Base-by-base conservation (phyloP, 345 rosid genomes). In the Aethionema arabicum region DNA sequence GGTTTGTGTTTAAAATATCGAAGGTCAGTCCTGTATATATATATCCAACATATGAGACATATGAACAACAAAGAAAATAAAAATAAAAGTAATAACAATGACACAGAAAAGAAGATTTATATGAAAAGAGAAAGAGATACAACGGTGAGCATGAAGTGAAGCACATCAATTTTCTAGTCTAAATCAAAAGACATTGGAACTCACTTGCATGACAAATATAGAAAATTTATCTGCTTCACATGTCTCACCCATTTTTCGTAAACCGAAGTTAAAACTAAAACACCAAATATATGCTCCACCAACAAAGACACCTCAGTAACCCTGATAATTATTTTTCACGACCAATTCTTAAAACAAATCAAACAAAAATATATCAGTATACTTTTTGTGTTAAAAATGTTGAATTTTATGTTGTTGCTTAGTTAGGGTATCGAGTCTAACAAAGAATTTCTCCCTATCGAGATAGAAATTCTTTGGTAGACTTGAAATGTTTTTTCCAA, bases 151-250 rank as follows among this genome's bases (percentile, higher is more conserved):
- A 51, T 52, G 27, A 65, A 72, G 71, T 72, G 75, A 65, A 72
- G 71, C 71, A 45, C 75, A 65, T 36, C 32, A 72, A 72, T 72
- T 65, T 72, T 65, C 71, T 58, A 61, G 44, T 65, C 75, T 52
- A 52, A 11, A 59, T 65, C 70, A 65, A 72, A 56, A 21, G 27
- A 21, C 27, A 21, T 21, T 21, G 27, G 27, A 21, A 21, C 27
- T 21, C 27, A 21, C 27, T 21, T 39, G 53, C 44, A 59, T 59
- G 66, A 45, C 39, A 72, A 66, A 72, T 58, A 71, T 62, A 59
- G 61, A 59, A 72, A 72, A 72, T 72, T 72, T 40, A 72, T 54
- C 66, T 72, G 71, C 75, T 72, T 72, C 75, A 72, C 71, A 56
- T 62, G 16, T 33, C 37, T n/a, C 52, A 59, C 46, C 15, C 21